phyloP scores from a whole-genome alignment of 306 rosid species.

The Crataegus laevigata region DNA sequence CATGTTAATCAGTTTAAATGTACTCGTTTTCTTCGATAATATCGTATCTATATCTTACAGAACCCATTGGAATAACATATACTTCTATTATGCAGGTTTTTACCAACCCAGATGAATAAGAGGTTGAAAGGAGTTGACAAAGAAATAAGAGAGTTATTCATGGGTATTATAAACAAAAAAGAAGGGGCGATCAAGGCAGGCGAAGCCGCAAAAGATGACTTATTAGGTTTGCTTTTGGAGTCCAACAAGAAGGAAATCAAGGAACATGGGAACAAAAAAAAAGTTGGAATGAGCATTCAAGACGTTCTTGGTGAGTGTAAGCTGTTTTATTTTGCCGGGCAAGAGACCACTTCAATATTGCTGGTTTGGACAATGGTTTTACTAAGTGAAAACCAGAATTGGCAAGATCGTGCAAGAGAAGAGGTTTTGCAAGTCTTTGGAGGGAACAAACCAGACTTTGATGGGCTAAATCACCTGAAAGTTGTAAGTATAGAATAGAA shows the following conservation, averaged over 20 bases:
- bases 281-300: conserved; percentile 30
- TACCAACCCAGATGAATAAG: conserved; percentile 7
- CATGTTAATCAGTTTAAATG: too few relatives aligned
- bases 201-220: conserved; percentile 24
- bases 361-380: too few relatives aligned
- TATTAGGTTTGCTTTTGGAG: conserved; percentile 25
- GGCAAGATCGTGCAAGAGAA: too few relatives aligned
- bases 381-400: too few relatives aligned
- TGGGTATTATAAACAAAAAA: conserved; percentile 11
- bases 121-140: conserved; percentile 22
- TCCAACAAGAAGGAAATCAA: conserved; percentile 36
- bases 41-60: too few relatives aligned
- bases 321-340: conserved; percentile 34
- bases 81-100: not conserved
- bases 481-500: conserved; percentile 29
- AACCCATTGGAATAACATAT: not conserved
- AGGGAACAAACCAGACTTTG: conserved; percentile 25
- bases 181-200: conserved; percentile 4
- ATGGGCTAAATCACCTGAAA: conserved; percentile 43
- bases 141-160: conserved; percentile 12
- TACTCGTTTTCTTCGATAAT: too few relatives aligned
- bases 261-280: conserved; percentile 30
- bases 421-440: conserved; percentile 27
- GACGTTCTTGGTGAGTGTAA: conserved; percentile 50
- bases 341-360: too few relatives aligned